Percentiles rank a stretch among this genome's conserved stretches.
Evolutionary conservation across 139 green algal genomes (phyloP).

Genomic region (Micractinium sp.): DNA sequence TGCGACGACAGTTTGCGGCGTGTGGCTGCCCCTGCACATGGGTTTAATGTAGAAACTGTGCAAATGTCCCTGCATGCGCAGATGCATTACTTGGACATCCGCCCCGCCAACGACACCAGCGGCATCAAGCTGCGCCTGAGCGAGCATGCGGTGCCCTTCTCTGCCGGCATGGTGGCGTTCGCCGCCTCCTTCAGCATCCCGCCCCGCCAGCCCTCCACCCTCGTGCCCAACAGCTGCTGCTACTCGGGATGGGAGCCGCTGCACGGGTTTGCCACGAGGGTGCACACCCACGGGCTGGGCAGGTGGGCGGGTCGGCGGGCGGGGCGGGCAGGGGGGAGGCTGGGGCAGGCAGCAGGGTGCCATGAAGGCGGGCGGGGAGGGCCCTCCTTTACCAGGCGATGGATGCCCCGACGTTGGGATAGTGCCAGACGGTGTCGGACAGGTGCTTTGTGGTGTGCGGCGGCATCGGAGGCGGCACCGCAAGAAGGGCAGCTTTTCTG

Average conservation of each 20-base stretch:
- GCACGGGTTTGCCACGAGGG: constrained; percentile 79
- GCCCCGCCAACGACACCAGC: constrained; percentile 65
- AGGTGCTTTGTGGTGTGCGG: too few species aligned
- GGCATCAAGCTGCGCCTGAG: constrained; percentile 73
- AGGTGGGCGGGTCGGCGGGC: constrained; percentile 52
- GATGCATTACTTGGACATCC: constrained; percentile 75
- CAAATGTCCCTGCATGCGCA: constrained; percentile 17
- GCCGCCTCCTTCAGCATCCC: constrained; percentile 74
- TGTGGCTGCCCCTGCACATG: too few species aligned
- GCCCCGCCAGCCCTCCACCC: constrained; percentile 47
- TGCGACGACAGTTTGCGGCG: background rate
- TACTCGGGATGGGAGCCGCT: constrained; percentile 75
- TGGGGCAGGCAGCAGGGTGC: background rate
- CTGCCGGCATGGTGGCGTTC: constrained; percentile 77
- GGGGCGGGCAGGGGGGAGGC: background rate
- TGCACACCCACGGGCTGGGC: constrained; percentile 89
- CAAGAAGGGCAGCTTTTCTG: too few species aligned
- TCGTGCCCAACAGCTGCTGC: constrained; percentile 82
- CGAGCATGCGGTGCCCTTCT: constrained; percentile 51
- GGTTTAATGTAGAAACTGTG: background rate
- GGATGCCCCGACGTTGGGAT: too few species aligned
- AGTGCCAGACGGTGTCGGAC: too few species aligned
- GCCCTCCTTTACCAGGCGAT: background rate
- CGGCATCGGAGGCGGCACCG: too few species aligned
- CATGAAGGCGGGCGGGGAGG: background rate